These are phyloP conservation scores for Saccharomycopsis schoenii DNA, from an alignment of 805 yeast species.

Conservation along the genomic window DNA sequence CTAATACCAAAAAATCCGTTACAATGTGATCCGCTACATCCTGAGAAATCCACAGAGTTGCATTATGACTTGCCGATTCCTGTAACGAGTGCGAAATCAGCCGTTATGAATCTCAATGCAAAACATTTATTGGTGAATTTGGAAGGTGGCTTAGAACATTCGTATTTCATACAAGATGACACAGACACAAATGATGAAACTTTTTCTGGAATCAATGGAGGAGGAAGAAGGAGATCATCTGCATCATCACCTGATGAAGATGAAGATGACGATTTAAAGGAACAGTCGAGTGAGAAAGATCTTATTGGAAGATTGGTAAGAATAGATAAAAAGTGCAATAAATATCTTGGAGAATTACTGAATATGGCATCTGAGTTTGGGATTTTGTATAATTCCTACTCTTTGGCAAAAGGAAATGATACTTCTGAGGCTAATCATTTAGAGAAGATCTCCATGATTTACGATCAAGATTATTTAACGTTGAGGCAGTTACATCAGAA, in stretches of 20 bases:
- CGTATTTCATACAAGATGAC: neutral
- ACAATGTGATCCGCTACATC: conserved; percentile 18
- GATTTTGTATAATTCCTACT: conserved; percentile 14
- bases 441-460: conserved; percentile 17
- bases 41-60: conserved; percentile 10
- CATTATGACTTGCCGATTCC: conserved; percentile 16
- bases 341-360: conserved; percentile 12
- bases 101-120: neutral
- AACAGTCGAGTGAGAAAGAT: conserved; percentile 7
- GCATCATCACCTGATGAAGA: neutral
- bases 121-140: neutral
- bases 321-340: conserved; percentile 10
- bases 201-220: neutral
- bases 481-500: conserved; percentile 12
- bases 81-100: neutral
- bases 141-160: neutral
- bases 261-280: conserved; percentile 7
- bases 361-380: conserved; percentile 12
- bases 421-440: conserved; percentile 2
- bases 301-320: conserved; percentile 13
- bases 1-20: conserved; percentile 14
- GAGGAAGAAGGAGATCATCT: neutral
- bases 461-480: conserved; percentile 16
- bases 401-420: conserved; percentile 11
- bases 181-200: neutral